Conservation (phyloP, 2,329 filamentous ascomycete species). For the Colletotrichum australisinense region DNA sequence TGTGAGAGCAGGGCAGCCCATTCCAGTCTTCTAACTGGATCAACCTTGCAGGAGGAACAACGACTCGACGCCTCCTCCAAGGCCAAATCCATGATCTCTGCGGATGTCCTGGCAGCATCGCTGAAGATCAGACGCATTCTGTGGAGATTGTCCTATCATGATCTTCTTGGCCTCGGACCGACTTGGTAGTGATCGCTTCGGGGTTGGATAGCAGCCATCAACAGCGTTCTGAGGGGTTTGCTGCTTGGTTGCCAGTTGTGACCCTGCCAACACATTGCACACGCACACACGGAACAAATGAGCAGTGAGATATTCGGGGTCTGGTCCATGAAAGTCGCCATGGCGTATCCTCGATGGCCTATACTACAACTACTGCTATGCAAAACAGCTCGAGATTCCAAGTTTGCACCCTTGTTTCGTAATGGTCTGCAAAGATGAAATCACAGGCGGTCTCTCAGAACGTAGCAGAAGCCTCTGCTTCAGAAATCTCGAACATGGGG, state of each 20-base stretch:
- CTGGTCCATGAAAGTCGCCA: background rate
- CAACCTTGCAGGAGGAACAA: slow-evolving; percentile 23
- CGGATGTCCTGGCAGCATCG: slow-evolving; percentile 1
- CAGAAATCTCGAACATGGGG: background rate
- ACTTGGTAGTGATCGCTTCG: slow-evolving; percentile 29
- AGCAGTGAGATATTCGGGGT: background rate
- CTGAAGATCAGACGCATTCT: slow-evolving; percentile 30
- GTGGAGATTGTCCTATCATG: slow-evolving; percentile 28
- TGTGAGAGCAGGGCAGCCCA: background rate
- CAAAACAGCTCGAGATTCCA: too few relatives aligned
- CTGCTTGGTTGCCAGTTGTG: background rate
- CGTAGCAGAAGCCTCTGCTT: background rate
- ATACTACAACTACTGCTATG: background rate
- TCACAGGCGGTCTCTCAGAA: background rate
- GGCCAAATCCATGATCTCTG: background rate
- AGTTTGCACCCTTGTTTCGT: background rate
- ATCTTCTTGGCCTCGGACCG: slow-evolving; percentile 16
- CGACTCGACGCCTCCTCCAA: slow-evolving; percentile 6
- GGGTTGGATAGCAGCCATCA: background rate
- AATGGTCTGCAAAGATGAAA: background rate
- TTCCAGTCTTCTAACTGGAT: slow-evolving; percentile 12
- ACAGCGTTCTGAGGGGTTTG: background rate
- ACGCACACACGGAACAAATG: background rate
- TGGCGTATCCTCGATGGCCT: background rate
- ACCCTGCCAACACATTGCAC: background rate